phyloP scores from a whole-genome alignment of 352 stramenopile genomes.

The Pythium coloratum region DNA sequence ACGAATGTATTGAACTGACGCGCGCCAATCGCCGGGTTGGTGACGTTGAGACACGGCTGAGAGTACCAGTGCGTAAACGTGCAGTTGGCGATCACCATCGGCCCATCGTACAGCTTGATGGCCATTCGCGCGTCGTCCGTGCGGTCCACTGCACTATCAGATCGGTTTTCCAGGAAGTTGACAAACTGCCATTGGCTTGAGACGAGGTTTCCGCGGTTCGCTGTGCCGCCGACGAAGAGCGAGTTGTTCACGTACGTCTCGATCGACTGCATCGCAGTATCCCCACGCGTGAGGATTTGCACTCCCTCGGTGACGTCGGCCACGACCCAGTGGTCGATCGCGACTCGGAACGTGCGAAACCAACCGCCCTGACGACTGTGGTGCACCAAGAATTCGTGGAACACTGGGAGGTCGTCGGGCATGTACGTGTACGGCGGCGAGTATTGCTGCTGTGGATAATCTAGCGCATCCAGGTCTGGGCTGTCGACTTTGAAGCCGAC shows the following conservation, averaged over 20 bases:
- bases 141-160: conserved; percentile 35
- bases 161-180: conserved; percentile 41
- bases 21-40: conserved; percentile 38
- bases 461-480: conserved; percentile 30
- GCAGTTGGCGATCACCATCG: conserved; percentile 35
- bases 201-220: conserved; percentile 44
- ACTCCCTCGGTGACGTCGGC: conserved; percentile 40
- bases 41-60: conserved; percentile 40
- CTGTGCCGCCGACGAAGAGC: conserved; percentile 37
- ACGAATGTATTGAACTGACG: conserved; percentile 38
- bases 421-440: conserved; percentile 34
- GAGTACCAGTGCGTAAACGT: conserved; percentile 41
- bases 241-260: conserved; percentile 40
- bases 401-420: conserved; percentile 30
- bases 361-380: conserved; percentile 41
- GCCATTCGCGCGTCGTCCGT: conserved; percentile 31
- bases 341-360: conserved; percentile 35
- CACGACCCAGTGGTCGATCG: conserved; percentile 35
- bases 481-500: conserved; percentile 38
- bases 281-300: conserved; percentile 37
- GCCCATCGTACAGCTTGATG: conserved; percentile 44
- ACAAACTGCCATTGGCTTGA: conserved; percentile 33
- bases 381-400: conserved; percentile 35
- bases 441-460: conserved; percentile 31
- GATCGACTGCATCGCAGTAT: conserved; percentile 27